These are phyloP conservation scores for Trichosporon sp. DNA, from an alignment of 1,284 basidiomycete species.

Conservation along the genomic window DNA sequence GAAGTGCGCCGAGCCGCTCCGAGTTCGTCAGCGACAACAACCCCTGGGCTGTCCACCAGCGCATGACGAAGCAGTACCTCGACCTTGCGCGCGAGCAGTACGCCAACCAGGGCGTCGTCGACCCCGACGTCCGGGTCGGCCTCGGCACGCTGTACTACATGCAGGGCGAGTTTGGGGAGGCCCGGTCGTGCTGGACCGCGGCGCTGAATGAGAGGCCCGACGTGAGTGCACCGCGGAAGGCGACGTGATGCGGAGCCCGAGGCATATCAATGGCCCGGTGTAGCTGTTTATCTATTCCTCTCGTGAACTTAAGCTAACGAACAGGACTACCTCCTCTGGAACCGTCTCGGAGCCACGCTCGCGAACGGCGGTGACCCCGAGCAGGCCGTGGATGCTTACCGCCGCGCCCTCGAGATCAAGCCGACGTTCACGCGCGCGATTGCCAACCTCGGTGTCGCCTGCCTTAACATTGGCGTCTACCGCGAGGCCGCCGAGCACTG, in stretches of 20 bases:
- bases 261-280: too few relatives aligned
- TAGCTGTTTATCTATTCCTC: too few relatives aligned
- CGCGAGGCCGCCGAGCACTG: constrained; percentile 95
- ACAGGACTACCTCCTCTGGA: constrained; percentile 96
- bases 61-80: constrained; percentile 81
- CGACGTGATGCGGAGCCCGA: background rate
- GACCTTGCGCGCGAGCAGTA: constrained; percentile 80
- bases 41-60: constrained; percentile 82
- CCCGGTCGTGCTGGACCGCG: constrained; percentile 84
- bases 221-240: constrained; percentile 50
- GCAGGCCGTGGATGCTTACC: constrained; percentile 92
- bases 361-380: constrained; percentile 95
- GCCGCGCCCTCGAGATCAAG: constrained; percentile 86
- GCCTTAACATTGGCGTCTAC: constrained; percentile 92
- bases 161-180: constrained; percentile 55
- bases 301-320: background rate
- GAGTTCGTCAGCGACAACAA: constrained; percentile 55
- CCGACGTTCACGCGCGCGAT: constrained; percentile 97
- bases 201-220: constrained; percentile 77
- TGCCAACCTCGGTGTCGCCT: constrained; percentile 96
- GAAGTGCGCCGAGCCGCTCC: constrained; percentile 45
- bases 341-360: constrained; percentile 89
- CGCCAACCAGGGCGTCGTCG: constrained; percentile 66
- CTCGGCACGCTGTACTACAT: constrained; percentile 93
- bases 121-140: constrained; percentile 91